Conservation (phyloP, 345 rosid species). For the Toxicodendron radicans region DNA sequence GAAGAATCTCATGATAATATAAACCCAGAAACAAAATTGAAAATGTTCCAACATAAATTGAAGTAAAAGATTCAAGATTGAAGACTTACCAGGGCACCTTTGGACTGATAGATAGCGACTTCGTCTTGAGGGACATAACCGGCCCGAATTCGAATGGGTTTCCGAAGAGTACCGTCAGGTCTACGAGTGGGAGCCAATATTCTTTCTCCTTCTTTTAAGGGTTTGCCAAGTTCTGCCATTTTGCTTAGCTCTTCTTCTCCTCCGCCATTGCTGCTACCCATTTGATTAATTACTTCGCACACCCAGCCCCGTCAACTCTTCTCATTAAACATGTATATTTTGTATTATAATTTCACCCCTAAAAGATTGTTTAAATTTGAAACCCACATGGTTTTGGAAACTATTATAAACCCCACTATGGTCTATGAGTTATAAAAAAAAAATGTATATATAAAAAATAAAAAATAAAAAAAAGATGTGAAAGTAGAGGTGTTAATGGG, state of each 20-base stretch:
- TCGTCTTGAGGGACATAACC: slow-evolving; percentile 88
- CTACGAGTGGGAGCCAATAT: slow-evolving; percentile 79
- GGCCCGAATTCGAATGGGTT: slow-evolving; percentile 85
- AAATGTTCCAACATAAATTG: neutral
- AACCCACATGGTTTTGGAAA: no score
- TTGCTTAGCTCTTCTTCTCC: slow-evolving; percentile 47
- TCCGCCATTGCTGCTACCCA: slow-evolving; percentile 45
- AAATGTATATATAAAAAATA: no score
- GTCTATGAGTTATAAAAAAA: no score
- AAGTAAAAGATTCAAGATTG: neutral
- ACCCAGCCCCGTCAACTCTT: no score
- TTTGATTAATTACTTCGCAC: neutral
- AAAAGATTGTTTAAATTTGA: no score
- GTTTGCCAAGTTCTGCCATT: slow-evolving; percentile 79
- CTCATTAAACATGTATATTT: no score
- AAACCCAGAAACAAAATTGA: no score
- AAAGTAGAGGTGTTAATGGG: no score
- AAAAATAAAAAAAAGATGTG: no score
- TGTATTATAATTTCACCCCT: no score
- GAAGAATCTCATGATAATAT: no score
- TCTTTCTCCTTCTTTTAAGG: slow-evolving; percentile 97
- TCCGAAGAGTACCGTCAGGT: slow-evolving; percentile 89
- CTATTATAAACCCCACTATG: no score
- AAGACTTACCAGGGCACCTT: slow-evolving; percentile 72
- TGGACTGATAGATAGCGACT: slow-evolving; percentile 86